These are phyloP conservation scores for Myxozyma geophila DNA, from an alignment of 805 yeast genomes.

Conservation along the genomic window DNA sequence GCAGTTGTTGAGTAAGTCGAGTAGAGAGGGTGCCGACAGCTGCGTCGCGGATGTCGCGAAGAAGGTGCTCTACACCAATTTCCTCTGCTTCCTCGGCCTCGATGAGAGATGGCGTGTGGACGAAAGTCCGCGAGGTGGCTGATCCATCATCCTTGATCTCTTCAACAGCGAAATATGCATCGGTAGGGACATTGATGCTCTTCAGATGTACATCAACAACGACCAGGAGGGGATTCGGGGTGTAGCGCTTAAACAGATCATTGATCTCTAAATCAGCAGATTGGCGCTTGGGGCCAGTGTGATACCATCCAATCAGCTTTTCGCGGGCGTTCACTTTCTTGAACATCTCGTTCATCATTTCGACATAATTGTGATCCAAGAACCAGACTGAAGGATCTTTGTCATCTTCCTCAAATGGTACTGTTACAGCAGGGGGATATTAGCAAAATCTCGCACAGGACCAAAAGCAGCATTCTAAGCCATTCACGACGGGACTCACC, in stretches of 20 bases:
- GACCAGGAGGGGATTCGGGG: slow-evolving; percentile 77
- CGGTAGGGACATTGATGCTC: slow-evolving; percentile 90
- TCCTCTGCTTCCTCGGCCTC: slow-evolving; percentile 99
- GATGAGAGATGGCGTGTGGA: slow-evolving; percentile 88
- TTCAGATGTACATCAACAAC: slow-evolving; percentile 90
- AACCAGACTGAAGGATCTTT: slow-evolving; percentile 93
- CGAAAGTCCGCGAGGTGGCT: slow-evolving; percentile 86
- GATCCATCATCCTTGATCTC: slow-evolving; percentile 97
- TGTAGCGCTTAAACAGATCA: slow-evolving; percentile 83
- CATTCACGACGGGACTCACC: slow-evolving; percentile 39
- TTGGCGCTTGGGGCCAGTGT: slow-evolving; percentile 91
- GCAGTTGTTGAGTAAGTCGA: slow-evolving; percentile 84
- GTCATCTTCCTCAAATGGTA: slow-evolving; percentile 97
- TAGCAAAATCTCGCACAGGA: neutral
- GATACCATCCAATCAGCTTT: slow-evolving; percentile 98
- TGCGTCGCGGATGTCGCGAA: slow-evolving; percentile 93
- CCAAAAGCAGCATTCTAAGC: neutral
- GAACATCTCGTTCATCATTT: slow-evolving; percentile 96
- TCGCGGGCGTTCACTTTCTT: slow-evolving; percentile 97
- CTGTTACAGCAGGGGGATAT: neutral
- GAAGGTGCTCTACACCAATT: slow-evolving; percentile 95
- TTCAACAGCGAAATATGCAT: slow-evolving; percentile 90
- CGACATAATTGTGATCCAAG: slow-evolving; percentile 93
- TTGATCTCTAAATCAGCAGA: slow-evolving; percentile 89
- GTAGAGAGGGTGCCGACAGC: slow-evolving; percentile 93